Percentiles rank a stretch among this genome's conserved stretches.
Conservation (phyloP, 768 basidiomycete species). For the Tulasnella sp. region DNA sequence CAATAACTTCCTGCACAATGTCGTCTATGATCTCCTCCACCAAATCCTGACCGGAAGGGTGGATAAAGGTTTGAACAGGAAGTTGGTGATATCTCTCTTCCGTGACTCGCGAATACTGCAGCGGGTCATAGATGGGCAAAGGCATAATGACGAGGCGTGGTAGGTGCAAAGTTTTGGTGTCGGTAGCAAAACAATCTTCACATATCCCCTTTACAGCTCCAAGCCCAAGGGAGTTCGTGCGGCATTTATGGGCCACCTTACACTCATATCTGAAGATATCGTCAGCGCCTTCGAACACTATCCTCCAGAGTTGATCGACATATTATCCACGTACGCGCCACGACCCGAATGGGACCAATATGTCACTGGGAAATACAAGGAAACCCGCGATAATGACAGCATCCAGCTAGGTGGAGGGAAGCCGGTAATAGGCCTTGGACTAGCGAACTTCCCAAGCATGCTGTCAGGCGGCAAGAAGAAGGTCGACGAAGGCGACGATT, state of each 20-base stretch:
- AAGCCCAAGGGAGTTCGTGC: conserved; percentile 70
- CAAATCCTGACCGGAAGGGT: conserved; percentile 86
- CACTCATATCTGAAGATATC: conserved; percentile 89
- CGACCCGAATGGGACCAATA: conserved; percentile 82
- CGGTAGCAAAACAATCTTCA: background rate
- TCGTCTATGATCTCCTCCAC: conserved; percentile 91
- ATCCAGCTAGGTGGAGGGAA: conserved; percentile 79
- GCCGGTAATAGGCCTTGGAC: conserved; percentile 37
- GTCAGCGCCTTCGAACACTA: conserved; percentile 81
- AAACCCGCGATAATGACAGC: conserved; percentile 74
- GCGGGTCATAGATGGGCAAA: conserved; percentile 79
- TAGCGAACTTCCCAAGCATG: conserved; percentile 24
- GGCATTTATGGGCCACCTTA: conserved; percentile 96
- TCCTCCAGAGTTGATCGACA: conserved; percentile 60
- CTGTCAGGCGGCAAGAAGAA: conserved; percentile 40
- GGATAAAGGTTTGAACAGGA: conserved; percentile 56
- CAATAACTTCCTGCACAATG: conserved; percentile 96
- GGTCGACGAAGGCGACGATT: conserved; percentile 53
- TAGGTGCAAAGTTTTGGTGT: conserved; percentile 24
- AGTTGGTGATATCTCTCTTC: conserved; percentile 74
- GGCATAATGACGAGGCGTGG: conserved; percentile 66
- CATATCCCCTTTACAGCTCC: conserved; percentile 32
- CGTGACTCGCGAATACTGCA: conserved; percentile 75
- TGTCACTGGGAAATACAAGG: conserved; percentile 71
- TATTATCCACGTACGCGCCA: conserved; percentile 57